Base-by-base conservation (phyloP, 352 stramenopile species). In the Phytophthora tubulina region DNA sequence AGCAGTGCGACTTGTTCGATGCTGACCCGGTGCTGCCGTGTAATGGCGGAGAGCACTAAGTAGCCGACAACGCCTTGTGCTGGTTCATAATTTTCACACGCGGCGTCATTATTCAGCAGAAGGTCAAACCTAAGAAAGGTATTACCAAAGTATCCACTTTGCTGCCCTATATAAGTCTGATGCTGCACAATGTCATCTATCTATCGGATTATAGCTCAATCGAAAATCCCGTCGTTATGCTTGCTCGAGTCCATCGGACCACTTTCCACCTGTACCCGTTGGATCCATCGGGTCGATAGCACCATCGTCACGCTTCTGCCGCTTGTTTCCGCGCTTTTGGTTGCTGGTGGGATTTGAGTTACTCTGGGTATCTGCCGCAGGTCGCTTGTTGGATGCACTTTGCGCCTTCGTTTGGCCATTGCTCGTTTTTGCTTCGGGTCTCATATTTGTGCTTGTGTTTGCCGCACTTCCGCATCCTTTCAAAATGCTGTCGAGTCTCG, bases 401-500 rank as follows among this genome's bases (percentile, higher is more conserved):
- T 4, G 3, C 11, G 21, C 49, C 6, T 46, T 46, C 4, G 11
- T 10, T 48, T 39, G 11, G 13, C 32, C 21, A 4, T 13, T 61
- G 30, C 10, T 71, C 46, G 49, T 6, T 64, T 66, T 71, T 15
- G 44, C 52, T 42, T 62, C 51, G 44, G 38, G 3, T n/a, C 8
- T 59, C 7, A 21, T 15, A 50, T 42, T 59, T 30, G 45, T 17
- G 27, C 45, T 65, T 33, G 42, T 35, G 27, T 35, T 13, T 15
- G 21, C 17, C 41, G 48, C 21, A 1, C 58, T 62, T 5, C 79
- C 81, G 58, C 79, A 87, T 15, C 39, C 39, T 69, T 83, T 79
- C n/a, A 92, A 51, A 52, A 92, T 85, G 2, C 55, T 75, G 41
- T 92, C 84, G 13, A 92, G 72, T 55, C 80, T 88, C 2, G 84